These are phyloP conservation scores for Colletotrichum cuscutae DNA, from an alignment of 2,329 filamentous ascomycete species.

Conservation along the genomic window DNA sequence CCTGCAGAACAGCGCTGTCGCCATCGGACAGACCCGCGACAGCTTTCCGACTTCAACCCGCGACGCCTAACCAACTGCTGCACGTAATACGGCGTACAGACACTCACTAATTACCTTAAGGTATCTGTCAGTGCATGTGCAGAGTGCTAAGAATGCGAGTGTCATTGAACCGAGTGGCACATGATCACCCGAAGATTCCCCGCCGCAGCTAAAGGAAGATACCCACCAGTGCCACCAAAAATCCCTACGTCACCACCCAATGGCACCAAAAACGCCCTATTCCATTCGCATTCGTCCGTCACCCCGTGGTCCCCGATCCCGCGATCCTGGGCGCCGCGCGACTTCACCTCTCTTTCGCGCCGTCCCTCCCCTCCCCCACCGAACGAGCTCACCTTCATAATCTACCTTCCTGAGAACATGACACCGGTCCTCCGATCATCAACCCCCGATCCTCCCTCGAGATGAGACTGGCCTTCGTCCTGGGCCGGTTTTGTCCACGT, in stretches of 20 bases:
- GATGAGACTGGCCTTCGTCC: slow-evolving; percentile 57
- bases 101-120: no score
- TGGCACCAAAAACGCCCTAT: background rate
- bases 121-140: background rate
- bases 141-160: background rate
- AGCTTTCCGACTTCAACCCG: slow-evolving; percentile 10
- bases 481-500: slow-evolving; percentile 57
- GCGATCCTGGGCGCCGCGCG: slow-evolving; percentile 19
- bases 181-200: slow-evolving; percentile 37
- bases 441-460: slow-evolving; percentile 40
- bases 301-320: background rate
- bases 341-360: background rate
- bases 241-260: slow-evolving; percentile 43
- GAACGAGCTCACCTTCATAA: background rate
- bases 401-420: slow-evolving; percentile 34
- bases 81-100: no score
- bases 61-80: background rate
- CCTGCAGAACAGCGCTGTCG: background rate
- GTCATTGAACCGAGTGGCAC: slow-evolving; percentile 17
- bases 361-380: background rate
- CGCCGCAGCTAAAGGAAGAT: slow-evolving; percentile 27
- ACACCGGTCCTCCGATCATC: slow-evolving; percentile 17
- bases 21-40: slow-evolving; percentile 27
- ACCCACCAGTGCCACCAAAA: background rate
- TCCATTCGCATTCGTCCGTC: background rate